Evolutionary conservation across 2,329 filamentous ascomycete genomes (phyloP).

Genomic region (Immersiporthe knoxdaviesiana): DNA sequence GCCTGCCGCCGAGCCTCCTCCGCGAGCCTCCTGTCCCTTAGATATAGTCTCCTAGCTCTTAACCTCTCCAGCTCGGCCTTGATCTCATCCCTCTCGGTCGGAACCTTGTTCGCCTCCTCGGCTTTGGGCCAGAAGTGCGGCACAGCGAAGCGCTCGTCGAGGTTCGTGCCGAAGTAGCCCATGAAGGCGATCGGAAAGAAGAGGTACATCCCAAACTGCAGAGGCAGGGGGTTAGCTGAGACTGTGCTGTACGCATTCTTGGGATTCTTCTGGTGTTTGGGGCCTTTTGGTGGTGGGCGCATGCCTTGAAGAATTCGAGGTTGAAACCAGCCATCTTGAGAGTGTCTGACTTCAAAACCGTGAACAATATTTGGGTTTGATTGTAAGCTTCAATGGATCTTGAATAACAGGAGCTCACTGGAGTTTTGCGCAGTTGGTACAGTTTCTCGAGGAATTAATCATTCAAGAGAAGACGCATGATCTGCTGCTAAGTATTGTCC

Average conservation of each 20-base stretch:
- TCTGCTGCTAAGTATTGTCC: neutral
- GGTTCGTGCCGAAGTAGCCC: constrained; percentile 99
- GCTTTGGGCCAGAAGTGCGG: constrained; percentile 91
- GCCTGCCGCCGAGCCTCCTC: constrained; percentile 40
- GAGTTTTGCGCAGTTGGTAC: neutral
- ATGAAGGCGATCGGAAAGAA: constrained; percentile 99
- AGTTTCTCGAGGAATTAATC: constrained; percentile 1
- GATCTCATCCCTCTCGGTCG: constrained; percentile 80
- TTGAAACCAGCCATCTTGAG: constrained; percentile 77
- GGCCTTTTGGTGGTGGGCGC: neutral
- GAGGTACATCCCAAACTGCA: constrained; percentile 95
- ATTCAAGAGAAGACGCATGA: neutral
- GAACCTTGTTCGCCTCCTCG: constrained; percentile 75
- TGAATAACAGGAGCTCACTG: neutral
- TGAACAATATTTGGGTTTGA: neutral
- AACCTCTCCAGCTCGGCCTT: constrained; percentile 77
- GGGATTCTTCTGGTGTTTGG: constrained; percentile 22
- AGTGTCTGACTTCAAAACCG: neutral
- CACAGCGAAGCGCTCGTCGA: constrained; percentile 87
- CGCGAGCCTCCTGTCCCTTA: constrained; percentile 67
- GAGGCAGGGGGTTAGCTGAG: constrained; percentile 18
- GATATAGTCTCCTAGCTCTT: constrained; percentile 67
- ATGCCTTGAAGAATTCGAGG: constrained; percentile 92
- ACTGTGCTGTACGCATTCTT: constrained; percentile 11
- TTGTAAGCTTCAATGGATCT: neutral